phyloP scores from a whole-genome alignment of 2,329 filamentous ascomycete species.

The Fusarium sp. region DNA sequence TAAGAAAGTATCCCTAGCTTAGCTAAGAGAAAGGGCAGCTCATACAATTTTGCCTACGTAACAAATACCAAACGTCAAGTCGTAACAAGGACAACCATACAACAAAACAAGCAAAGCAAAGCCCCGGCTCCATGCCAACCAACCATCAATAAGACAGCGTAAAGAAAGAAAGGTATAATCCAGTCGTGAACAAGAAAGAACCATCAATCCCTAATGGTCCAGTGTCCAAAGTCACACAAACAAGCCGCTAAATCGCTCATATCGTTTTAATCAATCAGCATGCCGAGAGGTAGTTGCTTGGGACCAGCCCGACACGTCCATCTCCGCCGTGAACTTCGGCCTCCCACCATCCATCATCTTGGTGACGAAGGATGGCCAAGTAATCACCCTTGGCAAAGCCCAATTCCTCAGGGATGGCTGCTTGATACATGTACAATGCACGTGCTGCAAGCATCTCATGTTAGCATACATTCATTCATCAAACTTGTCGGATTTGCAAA shows the following conservation, averaged over 20 bases:
- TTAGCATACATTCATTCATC: conserved; percentile 31
- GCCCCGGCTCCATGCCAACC: conserved; percentile 30
- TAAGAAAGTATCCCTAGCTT: conserved; percentile 14
- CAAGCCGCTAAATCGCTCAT: conserved; percentile 18
- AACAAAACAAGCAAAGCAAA: conserved; percentile 9
- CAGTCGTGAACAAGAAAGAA: conserved; percentile 21
- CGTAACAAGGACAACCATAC: conserved; percentile 22
- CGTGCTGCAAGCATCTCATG: conserved; percentile 70
- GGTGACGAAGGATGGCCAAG: conserved; percentile 86
- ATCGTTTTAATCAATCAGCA: conserved; percentile 50
- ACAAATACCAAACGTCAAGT: conserved; percentile 28
- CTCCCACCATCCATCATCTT: conserved; percentile 99
- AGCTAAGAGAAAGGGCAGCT: conserved; percentile 24
- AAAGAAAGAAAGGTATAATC: conserved; percentile 36
- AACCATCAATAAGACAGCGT: conserved; percentile 17
- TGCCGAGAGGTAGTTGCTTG: conserved; percentile 75
- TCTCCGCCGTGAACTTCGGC: conserved; percentile 84
- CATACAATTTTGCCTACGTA: conserved; percentile 33
- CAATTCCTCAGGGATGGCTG: conserved; percentile 94
- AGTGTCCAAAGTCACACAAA: conserved; percentile 3
- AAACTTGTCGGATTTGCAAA: conserved; percentile 38
- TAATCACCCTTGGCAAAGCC: conserved; percentile 94
- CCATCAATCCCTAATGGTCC: conserved; percentile 14
- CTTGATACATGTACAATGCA: conserved; percentile 93
- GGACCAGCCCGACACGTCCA: conserved; percentile 70